Evolutionary conservation across 2,329 filamentous ascomycete genomes (phyloP).

Genomic region (Talaromyces rugulosus): DNA sequence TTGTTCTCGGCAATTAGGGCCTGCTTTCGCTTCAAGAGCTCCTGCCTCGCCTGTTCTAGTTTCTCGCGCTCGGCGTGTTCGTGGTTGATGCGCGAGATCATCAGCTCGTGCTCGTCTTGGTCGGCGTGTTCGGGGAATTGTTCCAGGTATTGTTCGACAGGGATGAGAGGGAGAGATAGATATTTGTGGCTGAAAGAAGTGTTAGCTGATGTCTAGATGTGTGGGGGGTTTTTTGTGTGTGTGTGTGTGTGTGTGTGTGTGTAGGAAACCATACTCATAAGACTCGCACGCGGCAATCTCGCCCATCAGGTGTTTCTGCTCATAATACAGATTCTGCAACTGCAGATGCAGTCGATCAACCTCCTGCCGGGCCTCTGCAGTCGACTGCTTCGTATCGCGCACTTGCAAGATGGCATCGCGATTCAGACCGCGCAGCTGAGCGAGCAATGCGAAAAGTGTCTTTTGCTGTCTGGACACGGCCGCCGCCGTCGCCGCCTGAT

Average conservation of each 20-base stretch:
- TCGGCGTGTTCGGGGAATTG: conserved; percentile 70
- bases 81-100: conserved; percentile 86
- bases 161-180: conserved; percentile 76
- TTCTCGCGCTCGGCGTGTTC: conserved; percentile 80
- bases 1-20: conserved; percentile 73
- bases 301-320: conserved; percentile 82
- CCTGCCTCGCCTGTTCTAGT: conserved; percentile 78
- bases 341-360: conserved; percentile 89
- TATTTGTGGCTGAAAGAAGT: conserved; percentile 63
- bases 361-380: conserved; percentile 81
- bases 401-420: conserved; percentile 75
- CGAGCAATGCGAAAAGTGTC: conserved; percentile 70
- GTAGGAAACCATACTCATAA: conserved; percentile 69
- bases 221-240: no score
- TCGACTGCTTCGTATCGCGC: conserved; percentile 79
- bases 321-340: conserved; percentile 93
- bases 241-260: no score
- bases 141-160: conserved; percentile 74
- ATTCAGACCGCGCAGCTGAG: conserved; percentile 77
- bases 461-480: conserved; percentile 74
- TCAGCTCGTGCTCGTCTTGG: conserved; percentile 72
- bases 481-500: conserved; percentile 26
- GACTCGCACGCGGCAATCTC: conserved; percentile 89
- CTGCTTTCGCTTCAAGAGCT: conserved; percentile 68
- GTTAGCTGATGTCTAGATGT: not conserved